phyloP scores from a whole-genome alignment of 805 yeast species.

The Dipodascus albidus region DNA sequence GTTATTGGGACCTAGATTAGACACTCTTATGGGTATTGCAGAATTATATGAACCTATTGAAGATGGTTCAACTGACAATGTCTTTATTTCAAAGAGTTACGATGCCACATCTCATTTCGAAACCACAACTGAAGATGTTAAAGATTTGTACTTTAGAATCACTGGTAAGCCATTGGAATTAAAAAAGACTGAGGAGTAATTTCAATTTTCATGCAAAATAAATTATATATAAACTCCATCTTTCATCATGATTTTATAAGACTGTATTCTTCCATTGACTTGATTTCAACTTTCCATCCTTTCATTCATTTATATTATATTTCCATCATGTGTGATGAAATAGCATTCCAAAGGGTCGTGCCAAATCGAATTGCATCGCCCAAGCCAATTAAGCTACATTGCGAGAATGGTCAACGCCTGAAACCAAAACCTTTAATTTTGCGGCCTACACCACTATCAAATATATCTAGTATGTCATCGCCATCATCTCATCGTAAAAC shows the following conservation, averaged over 20 bases:
- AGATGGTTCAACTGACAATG: conserved; percentile 70
- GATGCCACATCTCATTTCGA: conserved; percentile 96
- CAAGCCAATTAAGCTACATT: not conserved
- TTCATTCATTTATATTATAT: too few relatives aligned
- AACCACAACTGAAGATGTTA: conserved; percentile 91
- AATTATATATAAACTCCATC: not conserved
- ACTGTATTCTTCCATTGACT: not conserved
- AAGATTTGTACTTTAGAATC: conserved; percentile 83
- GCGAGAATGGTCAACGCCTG: not conserved
- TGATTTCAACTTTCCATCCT: not conserved
- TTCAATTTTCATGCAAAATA: not conserved
- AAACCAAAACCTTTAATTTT: not conserved
- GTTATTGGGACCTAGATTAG: conserved; percentile 65
- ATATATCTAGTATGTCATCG: not conserved
- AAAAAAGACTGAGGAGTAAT: conserved; percentile 59
- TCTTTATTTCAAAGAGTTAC: conserved; percentile 78
- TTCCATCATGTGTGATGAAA: not conserved
- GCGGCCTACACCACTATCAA: not conserved
- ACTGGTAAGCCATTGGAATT: conserved; percentile 86
- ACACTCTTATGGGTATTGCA: conserved; percentile 87
- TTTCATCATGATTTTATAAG: not conserved
- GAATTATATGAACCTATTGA: conserved; percentile 79
- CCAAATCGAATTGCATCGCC: not conserved
- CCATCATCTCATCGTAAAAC: not conserved
- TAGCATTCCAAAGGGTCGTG: not conserved